Base-by-base conservation (phyloP, 495 filamentous ascomycete species). In the Podospora didyma region DNA sequence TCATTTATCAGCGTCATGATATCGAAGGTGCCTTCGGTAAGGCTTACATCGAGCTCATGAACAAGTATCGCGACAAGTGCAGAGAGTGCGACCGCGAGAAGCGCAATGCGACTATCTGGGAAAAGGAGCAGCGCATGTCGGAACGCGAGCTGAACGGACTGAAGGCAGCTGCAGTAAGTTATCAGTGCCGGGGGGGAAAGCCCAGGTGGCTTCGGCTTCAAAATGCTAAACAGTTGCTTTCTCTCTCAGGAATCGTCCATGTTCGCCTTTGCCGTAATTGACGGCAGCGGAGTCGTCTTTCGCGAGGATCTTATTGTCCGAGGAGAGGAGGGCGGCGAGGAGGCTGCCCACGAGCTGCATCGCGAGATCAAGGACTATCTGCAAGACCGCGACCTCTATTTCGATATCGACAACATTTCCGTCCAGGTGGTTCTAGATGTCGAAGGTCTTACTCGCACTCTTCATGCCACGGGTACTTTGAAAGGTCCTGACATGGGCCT, bases 281-380 rank as follows among this genome's bases (percentile, higher is more conserved):
- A 72, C 28, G 69, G 69, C 41, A 68, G 70, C 28, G 69, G 69
- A 0, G 65, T 65, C 10, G 47, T 70, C 19, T 72, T 72, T 47
- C 57, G 47, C 7, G 67, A 69, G 2, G 62, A 65, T 17, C 53
- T 70, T 41, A 59, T 70, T 21, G 59, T 57, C 23, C 42, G 54
- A 14, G 69, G 69, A 22, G 67, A 64, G 12, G 67, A 71, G 9
- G 69, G 69, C 14, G 69, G 69, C 26, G 35, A 47, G 5, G 23
- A 62, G 16, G 69, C 68, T 2, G 69, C 69, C 10, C 65, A 69
- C 20, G 49, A 53, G 19, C 63, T 72, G 6, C 50, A 70, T 7
- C 46, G 35, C 7, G 50, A 64, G 9, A 53, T 72, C 46, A 61
- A 59, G 56, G 28, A 39, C 19, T 58, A 58, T 24, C 50, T 69